Evolutionary conservation across 306 rosid genomes (phyloP).

Genomic region (Sechiopsis laciniata): DNA sequence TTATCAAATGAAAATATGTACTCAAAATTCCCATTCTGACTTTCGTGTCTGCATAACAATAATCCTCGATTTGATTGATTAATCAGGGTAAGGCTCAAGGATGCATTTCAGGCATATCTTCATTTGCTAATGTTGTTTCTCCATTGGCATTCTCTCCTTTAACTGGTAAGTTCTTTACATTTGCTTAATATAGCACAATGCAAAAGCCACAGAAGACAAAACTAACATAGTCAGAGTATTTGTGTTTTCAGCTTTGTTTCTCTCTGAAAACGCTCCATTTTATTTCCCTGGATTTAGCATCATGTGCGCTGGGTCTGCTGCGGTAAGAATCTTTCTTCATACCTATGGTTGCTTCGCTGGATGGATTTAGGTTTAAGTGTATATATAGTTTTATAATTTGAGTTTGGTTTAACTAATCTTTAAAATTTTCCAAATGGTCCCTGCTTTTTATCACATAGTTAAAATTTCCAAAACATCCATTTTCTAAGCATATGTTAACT

Average conservation of each 20-base stretch:
- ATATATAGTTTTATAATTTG: neutral
- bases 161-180: constrained; percentile 46
- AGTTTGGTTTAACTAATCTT: neutral
- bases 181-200: neutral
- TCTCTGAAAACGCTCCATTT: constrained; percentile 77
- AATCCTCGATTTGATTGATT: constrained; percentile 12
- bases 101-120: constrained; percentile 88
- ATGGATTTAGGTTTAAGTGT: neutral
- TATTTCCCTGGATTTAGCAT: constrained; percentile 87
- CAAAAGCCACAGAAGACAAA: constrained; percentile 1
- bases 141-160: constrained; percentile 88
- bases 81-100: constrained; percentile 87
- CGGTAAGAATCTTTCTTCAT: constrained; percentile 42
- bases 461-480: neutral
- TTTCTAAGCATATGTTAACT: neutral
- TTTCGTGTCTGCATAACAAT: neutral
- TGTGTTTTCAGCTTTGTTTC: constrained; percentile 61
- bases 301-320: constrained; percentile 70
- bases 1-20: neutral
- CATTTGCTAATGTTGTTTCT: constrained; percentile 68
- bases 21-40: neutral
- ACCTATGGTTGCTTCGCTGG: neutral
- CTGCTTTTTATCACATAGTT: neutral
- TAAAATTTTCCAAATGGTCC: neutral
- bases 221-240: neutral